Percentiles rank a stretch among this genome's conserved stretches.
Conservation (phyloP, 352 stramenopile species). For the Thalassiosira exigua region DNA sequence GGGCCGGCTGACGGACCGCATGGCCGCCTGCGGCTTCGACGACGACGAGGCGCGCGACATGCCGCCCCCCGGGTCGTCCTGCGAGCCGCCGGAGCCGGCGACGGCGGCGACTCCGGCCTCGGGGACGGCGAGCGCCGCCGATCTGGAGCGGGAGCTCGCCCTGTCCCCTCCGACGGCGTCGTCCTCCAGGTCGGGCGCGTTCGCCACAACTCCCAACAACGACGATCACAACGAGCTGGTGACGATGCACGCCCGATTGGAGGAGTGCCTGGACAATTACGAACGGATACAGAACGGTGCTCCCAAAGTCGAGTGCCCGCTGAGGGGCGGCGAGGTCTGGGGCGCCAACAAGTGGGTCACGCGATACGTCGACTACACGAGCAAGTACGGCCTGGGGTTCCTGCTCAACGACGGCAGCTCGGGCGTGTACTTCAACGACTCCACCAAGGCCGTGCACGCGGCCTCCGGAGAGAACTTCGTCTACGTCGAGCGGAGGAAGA, state of each 20-base stretch:
- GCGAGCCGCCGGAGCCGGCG: conserved; percentile 1
- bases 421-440: conserved; percentile 99
- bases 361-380: conserved; percentile 98
- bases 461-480: conserved; percentile 89
- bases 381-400: conserved; percentile 99
- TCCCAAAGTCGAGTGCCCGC: conserved; percentile 39
- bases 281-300: conserved; percentile 55
- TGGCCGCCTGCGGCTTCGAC: conserved; percentile 53
- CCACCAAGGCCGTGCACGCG: conserved; percentile 96
- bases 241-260: conserved; percentile 72
- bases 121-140: neutral
- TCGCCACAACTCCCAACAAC: conserved; percentile 17
- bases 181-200: neutral
- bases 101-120: neutral
- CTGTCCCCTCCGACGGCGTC: neutral
- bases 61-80: conserved; percentile 18
- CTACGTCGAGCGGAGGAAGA: conserved; percentile 92
- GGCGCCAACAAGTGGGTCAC: conserved; percentile 92
- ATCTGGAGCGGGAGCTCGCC: neutral
- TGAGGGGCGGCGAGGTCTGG: conserved; percentile 40
- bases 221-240: conserved; percentile 73
- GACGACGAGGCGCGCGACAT: conserved; percentile 46
- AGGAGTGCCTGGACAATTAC: conserved; percentile 57
- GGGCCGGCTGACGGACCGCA: conserved; percentile 41
- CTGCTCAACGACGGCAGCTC: conserved; percentile 93